Percentiles rank a stretch among this genome's conserved stretches.
phyloP scores from a whole-genome alignment of 1,139 yeast genomes.

The Candida smagusa region DNA sequence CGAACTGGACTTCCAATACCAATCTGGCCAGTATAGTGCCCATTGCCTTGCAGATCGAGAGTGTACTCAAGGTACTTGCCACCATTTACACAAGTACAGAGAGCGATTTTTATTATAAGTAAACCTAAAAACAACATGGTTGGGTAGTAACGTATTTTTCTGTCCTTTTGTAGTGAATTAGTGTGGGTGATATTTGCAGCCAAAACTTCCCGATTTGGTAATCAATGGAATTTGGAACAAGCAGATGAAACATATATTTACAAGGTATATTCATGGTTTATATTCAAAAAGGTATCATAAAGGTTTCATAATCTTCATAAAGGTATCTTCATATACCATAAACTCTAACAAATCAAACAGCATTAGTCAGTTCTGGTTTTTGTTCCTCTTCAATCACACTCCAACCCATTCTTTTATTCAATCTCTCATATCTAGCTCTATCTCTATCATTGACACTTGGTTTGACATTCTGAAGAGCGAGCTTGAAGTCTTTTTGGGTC shows the following conservation, averaged over 20 bases:
- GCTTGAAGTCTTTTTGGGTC: conserved; percentile 60
- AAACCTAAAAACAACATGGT: too few species aligned
- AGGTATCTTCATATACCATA: background rate
- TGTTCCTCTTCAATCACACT: conserved; percentile 24
- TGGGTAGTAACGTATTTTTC: too few species aligned
- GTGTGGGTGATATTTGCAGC: conserved; percentile 1
- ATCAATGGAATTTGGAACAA: too few species aligned
- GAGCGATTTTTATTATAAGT: background rate
- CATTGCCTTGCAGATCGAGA: background rate
- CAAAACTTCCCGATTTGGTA: conserved; percentile 3
- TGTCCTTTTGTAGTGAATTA: too few species aligned
- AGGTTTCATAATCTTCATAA: background rate
- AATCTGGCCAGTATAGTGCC: background rate
- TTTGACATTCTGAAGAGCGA: conserved; percentile 70
- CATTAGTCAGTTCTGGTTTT: conserved; percentile 5
- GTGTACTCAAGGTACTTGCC: background rate
- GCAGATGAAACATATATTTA: too few species aligned
- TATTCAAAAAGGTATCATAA: too few species aligned
- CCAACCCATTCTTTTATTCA: conserved; percentile 63
- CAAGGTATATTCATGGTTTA: too few species aligned
- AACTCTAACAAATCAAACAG: background rate
- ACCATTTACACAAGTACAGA: background rate
- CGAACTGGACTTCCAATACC: conserved; percentile 5
- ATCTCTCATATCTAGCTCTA: conserved; percentile 67
- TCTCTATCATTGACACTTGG: conserved; percentile 93